Evolutionary conservation across 2,329 filamentous ascomycete genomes (phyloP).

Genomic region (Aspergillus caelatus): DNA sequence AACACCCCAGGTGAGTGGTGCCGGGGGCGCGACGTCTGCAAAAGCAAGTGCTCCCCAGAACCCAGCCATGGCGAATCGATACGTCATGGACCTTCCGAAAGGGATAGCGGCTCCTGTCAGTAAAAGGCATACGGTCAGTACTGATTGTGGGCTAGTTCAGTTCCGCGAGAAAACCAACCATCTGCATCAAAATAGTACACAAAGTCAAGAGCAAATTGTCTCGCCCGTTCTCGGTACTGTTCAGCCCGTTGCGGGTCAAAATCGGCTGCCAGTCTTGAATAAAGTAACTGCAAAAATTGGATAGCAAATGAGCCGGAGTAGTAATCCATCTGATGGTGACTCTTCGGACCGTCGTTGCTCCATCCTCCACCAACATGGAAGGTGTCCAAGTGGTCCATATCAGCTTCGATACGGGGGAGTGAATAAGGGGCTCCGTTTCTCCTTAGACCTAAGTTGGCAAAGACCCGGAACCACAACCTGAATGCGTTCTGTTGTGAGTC

Average conservation of each 20-base stretch:
- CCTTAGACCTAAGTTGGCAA: constrained; percentile 76
- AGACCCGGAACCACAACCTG: constrained; percentile 81
- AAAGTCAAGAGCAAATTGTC: constrained; percentile 69
- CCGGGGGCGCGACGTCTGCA: constrained; percentile 71
- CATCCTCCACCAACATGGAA: constrained; percentile 82
- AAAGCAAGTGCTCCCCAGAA: constrained; percentile 81
- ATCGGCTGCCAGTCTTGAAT: constrained; percentile 70
- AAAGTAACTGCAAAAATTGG: constrained; percentile 76
- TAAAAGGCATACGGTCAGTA: background rate
- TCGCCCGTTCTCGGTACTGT: constrained; percentile 71
- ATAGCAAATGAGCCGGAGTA: constrained; percentile 83
- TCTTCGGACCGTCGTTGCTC: constrained; percentile 79
- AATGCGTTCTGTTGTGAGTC: constrained; percentile 30
- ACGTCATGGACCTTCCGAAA: constrained; percentile 76
- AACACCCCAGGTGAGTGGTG: constrained; percentile 74
- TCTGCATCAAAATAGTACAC: constrained; percentile 75
- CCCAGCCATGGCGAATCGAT: constrained; percentile 82
- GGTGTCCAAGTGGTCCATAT: constrained; percentile 76
- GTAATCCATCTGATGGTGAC: constrained; percentile 83
- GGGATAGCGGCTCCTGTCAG: constrained; percentile 65
- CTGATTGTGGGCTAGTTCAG: background rate
- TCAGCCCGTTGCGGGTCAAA: constrained; percentile 65
- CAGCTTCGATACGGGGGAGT: constrained; percentile 68
- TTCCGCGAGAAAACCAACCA: constrained; percentile 50
- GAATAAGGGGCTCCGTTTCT: constrained; percentile 74